Conservation (phyloP, 1,139 yeast species). For the Magnusiomyces paraingens region DNA sequence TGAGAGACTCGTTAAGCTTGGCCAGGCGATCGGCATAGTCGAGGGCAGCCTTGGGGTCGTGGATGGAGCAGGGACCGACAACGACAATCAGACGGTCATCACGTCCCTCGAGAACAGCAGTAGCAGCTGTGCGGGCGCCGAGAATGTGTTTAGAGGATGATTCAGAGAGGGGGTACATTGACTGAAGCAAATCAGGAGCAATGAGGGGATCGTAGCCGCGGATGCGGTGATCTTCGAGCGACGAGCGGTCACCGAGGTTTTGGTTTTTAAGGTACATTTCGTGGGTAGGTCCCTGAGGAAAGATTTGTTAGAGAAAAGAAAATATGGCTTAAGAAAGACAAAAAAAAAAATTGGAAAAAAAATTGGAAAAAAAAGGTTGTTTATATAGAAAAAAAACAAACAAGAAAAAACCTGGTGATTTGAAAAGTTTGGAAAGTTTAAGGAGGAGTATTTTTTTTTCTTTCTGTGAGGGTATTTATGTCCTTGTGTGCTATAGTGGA, state of each 20-base stretch:
- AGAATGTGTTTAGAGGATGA: constrained; percentile 61
- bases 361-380: neutral
- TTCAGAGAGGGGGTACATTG: constrained; percentile 65
- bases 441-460: too few species aligned
- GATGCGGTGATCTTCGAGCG: constrained; percentile 83
- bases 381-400: neutral
- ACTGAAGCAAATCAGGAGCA: constrained; percentile 79
- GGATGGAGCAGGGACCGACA: constrained; percentile 96
- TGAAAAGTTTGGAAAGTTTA: neutral
- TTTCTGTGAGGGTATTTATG: too few species aligned
- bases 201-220: constrained; percentile 86
- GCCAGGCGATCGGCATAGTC: constrained; percentile 76
- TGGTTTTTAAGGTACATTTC: constrained; percentile 15
- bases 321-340: neutral
- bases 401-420: neutral
- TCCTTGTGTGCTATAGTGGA: too few species aligned
- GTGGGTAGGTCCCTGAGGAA: constrained; percentile 2
- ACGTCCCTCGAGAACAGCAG: constrained; percentile 59
- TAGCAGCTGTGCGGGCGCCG: constrained; percentile 69
- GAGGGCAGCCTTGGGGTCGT: constrained; percentile 81
- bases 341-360: neutral
- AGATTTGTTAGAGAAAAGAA: neutral
- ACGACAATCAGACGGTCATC: constrained; percentile 78
- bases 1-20: constrained; percentile 58
- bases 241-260: constrained; percentile 35